Evolutionary conservation across 1,284 basidiomycete species (phyloP), one percentile per base, ranked within the genome.

Genomic region (Apiotrichum porosum): DNA sequence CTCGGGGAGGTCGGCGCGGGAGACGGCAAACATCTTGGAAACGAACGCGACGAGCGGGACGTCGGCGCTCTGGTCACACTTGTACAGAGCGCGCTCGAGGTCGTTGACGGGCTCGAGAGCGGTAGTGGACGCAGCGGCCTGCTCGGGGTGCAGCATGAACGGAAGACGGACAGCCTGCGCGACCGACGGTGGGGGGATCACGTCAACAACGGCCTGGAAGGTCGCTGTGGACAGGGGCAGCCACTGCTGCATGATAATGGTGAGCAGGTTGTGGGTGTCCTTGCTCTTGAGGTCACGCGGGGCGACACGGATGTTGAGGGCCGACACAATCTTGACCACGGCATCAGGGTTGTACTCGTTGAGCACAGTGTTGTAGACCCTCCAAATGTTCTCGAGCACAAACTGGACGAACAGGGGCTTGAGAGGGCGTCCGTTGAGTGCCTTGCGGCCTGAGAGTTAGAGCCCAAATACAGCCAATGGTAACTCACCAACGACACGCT

Each of bases 351-450:
- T 88, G 57, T 68, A 95, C 60, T 91, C 88, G 14, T 86, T 71
- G 28, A 86, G 74, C 14, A 92, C 83, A 23, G 86, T 86, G 62
- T 94, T 88, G 72, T 98, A 98, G 10, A 97, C 87, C 22, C 86
- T 84, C 94, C 94, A 98, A 24, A 99, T 81, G 71, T 97, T 98
- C 52, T 98, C 95, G 58, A 99, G 75, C 5, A 98, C 85, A 62
- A 98, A 97, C 73, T 97, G 93, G 5, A 97, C 95, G 66, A 98
- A 98, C 42, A 98, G 79, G n/a, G 93, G 91, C 75, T 97, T 98
- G 63, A 99, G 75, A 26, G 81, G 79, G 21, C 91, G 81, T 17
- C 89, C 89, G 30, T 75, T 75, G 48, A 94, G 79, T 71, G 92
- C 88, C 73, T 94, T 95, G 67, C 91, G 79, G 57, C 85, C 37